phyloP scores from a whole-genome alignment of 1,284 basidiomycete species.

The Mycena sp. region DNA sequence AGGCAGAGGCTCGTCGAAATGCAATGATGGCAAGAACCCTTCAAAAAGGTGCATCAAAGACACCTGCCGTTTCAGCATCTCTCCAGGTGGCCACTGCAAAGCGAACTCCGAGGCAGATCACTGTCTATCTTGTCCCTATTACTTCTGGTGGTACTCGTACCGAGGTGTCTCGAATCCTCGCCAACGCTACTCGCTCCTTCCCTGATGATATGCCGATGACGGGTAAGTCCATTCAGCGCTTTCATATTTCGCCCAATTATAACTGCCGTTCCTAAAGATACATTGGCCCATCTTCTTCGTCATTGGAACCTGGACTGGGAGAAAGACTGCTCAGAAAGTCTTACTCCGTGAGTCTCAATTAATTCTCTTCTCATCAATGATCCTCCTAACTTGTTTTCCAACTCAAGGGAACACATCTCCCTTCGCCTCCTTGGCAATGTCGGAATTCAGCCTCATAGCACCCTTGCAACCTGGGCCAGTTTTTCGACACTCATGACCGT shows the following conservation, averaged over 20 bases:
- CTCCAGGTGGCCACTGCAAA: slow-evolving; percentile 1
- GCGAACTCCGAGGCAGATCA: neutral
- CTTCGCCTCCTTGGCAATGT: neutral
- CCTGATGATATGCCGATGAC: neutral
- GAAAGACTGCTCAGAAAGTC: slow-evolving; percentile 7
- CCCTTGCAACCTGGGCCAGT: too few relatives aligned
- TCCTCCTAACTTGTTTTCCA: neutral
- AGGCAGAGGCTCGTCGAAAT: too few relatives aligned
- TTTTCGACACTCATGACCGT: too few relatives aligned
- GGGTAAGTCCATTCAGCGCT: neutral
- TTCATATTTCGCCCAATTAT: neutral
- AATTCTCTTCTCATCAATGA: neutral
- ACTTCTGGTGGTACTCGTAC: neutral
- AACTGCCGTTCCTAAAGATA: neutral
- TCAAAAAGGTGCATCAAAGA: too few relatives aligned
- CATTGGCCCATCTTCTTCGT: slow-evolving; percentile 7
- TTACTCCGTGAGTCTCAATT: neutral
- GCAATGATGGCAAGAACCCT: too few relatives aligned
- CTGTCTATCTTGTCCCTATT: neutral
- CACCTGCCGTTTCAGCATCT: too few relatives aligned
- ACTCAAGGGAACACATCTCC: slow-evolving; percentile 6
- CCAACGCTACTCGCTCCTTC: slow-evolving; percentile 6
- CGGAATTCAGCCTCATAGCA: too few relatives aligned
- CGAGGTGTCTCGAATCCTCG: slow-evolving; percentile 13
- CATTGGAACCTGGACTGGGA: slow-evolving; percentile 16